Percentiles rank a stretch among this genome's conserved stretches.
phyloP scores from a whole-genome alignment of 345 rosid genomes.

The Aethionema arabicum region DNA sequence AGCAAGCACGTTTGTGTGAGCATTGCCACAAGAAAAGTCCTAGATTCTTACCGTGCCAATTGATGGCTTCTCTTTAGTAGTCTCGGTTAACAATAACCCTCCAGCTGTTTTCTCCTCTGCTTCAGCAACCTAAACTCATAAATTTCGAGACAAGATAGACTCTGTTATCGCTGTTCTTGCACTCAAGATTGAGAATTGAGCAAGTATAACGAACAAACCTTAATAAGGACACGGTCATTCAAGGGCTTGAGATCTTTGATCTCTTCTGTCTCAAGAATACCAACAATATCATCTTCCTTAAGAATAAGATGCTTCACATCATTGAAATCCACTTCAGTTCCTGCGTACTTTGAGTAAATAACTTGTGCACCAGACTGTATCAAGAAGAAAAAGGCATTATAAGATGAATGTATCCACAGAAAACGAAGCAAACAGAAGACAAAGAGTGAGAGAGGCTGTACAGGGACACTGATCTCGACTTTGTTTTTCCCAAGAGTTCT shows the following conservation, averaged over 20 bases:
- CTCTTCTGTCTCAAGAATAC: slow-evolving; percentile 89
- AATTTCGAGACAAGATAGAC: slow-evolving; percentile 1
- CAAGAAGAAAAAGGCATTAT: slow-evolving; percentile 15
- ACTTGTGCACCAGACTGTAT: slow-evolving; percentile 74
- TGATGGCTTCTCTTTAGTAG: slow-evolving; percentile 91
- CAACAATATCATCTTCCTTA: slow-evolving; percentile 93
- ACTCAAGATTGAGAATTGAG: not conserved
- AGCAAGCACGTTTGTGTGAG: not conserved
- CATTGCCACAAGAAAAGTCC: not conserved
- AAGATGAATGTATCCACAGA: not conserved
- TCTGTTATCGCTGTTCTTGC: not conserved
- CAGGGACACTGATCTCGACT: slow-evolving; percentile 57
- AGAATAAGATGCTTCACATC: slow-evolving; percentile 78
- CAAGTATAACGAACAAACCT: slow-evolving; percentile 42
- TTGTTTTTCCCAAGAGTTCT: slow-evolving; percentile 62
- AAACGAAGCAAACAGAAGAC: not conserved
- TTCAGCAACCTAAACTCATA: slow-evolving; percentile 64
- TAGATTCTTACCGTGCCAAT: slow-evolving; percentile 61
- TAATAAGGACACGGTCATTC: slow-evolving; percentile 82
- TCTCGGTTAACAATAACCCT: slow-evolving; percentile 81
- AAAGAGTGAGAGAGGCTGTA: slow-evolving; percentile 3
- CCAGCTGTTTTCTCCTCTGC: slow-evolving; percentile 96
- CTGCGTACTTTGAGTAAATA: slow-evolving; percentile 85
- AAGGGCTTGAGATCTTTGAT: slow-evolving; percentile 91
- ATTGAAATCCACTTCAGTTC: slow-evolving; percentile 81